Evolutionary conservation across 2,329 filamentous ascomycete species (phyloP), one percentile per base, ranked within the genome.

Genomic region (Apiospora sp.): DNA sequence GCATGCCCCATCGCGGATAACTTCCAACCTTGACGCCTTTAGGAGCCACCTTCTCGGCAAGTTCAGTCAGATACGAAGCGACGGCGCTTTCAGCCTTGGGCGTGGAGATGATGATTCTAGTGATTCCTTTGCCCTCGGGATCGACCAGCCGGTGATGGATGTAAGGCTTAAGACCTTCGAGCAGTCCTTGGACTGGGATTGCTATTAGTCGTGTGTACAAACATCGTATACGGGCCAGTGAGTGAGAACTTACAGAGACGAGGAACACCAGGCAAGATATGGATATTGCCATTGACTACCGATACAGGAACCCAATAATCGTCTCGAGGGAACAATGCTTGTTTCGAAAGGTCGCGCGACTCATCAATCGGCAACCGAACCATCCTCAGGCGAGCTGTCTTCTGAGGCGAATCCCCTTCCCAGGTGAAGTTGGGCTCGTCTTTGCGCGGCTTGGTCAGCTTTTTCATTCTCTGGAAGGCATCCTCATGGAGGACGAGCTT

Each of bases 1-100:
- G 90, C 87, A 94, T 96, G 6, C 93, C 94, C 95, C 95, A 98
- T 71, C 94, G 87, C 48, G 96, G 96, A 83, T 99, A 98, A 82
- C 94, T 97, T 67, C 96, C 96, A 22, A 98, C 94, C 84, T 98
- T 98, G 78, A 98, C 89, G 3, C 94, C 95, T 78, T 89, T 91
- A 0, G 90, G 85, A 80, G 91, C 92, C 30, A 95, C 93, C 81
- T 90, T 90, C 41, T 86, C 88, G 5, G 95, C 94, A 74, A 98
- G 85, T 75, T 94, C 89, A 0, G 94, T 96, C 78, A 99, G 86
- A 80, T 94, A 98, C 24, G 87, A 89, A 16, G 96, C 96, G 44
- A 98, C 91, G 24, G 89, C 89, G 82, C 95, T 98, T 86, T 99
- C 96, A 0, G 93, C 87, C 83, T 97, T 82, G 41, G 96, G 95